phyloP scores from a whole-genome alignment of 2,329 filamentous ascomycete genomes.

The Basipetospora chlamydospora region DNA sequence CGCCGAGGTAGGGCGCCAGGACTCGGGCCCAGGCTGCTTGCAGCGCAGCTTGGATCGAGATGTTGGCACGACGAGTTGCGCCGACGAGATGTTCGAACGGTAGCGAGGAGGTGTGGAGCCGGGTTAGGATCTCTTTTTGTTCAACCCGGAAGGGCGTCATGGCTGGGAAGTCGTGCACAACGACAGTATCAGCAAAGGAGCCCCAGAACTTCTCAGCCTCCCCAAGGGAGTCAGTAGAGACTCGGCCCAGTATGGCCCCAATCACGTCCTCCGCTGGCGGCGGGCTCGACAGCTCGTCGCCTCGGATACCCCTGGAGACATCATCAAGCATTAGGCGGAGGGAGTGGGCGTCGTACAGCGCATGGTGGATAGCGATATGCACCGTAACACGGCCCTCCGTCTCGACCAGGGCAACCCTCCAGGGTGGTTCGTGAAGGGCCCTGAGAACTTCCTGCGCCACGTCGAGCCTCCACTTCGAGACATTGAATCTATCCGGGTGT shows the following conservation, averaged over 20 bases:
- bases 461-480: conserved; percentile 22
- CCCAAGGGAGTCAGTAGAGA: background rate
- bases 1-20: conserved; percentile 63
- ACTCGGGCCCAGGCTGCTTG: conserved; percentile 69
- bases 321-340: conserved; percentile 49
- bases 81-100: conserved; percentile 28
- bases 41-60: conserved; percentile 62
- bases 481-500: conserved; percentile 12
- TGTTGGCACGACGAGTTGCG: conserved; percentile 39
- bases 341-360: conserved; percentile 72
- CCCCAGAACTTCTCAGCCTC: conserved; percentile 41
- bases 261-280: conserved; percentile 8
- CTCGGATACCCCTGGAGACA: conserved; percentile 8
- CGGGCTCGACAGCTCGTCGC: conserved; percentile 11
- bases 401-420: conserved; percentile 41
- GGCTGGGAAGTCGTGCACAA: conserved; percentile 59
- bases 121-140: conserved; percentile 19
- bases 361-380: conserved; percentile 54
- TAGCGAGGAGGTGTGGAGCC: conserved; percentile 5
- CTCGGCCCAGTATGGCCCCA: background rate
- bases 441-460: conserved; percentile 19
- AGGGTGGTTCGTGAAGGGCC: conserved; percentile 41
- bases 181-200: conserved; percentile 31
- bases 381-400: conserved; percentile 14
- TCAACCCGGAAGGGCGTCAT: conserved; percentile 47